These are phyloP conservation scores for Alternaria dauci DNA, from an alignment of 2,329 filamentous ascomycete species.

Conservation along the genomic window DNA sequence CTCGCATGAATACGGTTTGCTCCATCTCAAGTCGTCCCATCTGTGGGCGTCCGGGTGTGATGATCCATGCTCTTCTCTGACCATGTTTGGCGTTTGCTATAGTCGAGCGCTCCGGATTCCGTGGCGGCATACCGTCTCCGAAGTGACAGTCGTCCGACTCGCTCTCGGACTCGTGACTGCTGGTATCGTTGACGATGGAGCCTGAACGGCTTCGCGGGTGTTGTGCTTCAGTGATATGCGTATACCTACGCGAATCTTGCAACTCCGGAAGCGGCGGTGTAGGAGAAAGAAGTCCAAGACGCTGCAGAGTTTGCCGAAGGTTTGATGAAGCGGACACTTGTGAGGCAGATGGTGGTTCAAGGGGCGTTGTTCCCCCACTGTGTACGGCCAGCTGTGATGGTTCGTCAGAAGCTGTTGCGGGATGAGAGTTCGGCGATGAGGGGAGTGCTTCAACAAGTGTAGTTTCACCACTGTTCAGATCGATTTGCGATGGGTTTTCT, in stretches of 20 bases:
- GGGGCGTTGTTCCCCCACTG: neutral
- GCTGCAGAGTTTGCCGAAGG: neutral
- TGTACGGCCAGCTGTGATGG: neutral
- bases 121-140: slow-evolving; percentile 4
- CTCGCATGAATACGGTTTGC: slow-evolving; percentile 1
- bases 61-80: slow-evolving; percentile 5
- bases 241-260: neutral
- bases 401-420: neutral
- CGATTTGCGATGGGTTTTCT: neutral
- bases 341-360: neutral
- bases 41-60: slow-evolving; percentile 6
- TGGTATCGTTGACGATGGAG: neutral
- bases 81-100: neutral
- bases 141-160: slow-evolving; percentile 5
- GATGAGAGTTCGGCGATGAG: neutral
- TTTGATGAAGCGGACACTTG: neutral
- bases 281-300: neutral
- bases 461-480: neutral
- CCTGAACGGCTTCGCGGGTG: neutral
- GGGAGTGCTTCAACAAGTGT: neutral
- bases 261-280: neutral
- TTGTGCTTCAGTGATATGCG: neutral
- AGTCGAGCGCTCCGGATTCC: neutral
- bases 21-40: neutral
- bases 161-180: neutral